Percentiles rank a stretch among this genome's conserved stretches.
Evolutionary conservation across 2,329 filamentous ascomycete genomes (phyloP).

Genomic region (Aspergillus floridensis): DNA sequence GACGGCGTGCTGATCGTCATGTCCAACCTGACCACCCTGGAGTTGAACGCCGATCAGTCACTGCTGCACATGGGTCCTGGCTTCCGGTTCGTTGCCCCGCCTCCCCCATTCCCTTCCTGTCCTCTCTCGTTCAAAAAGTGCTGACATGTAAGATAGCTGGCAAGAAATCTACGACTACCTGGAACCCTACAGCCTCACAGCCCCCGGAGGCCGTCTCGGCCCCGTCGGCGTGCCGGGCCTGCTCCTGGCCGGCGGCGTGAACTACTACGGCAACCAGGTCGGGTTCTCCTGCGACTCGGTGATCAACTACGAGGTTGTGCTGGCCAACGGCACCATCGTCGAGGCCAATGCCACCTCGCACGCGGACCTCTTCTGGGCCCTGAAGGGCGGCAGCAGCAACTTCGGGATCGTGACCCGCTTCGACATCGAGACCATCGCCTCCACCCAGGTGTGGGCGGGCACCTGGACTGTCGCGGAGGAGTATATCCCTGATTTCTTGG

Average conservation of each 20-base stretch:
- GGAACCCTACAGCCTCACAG: constrained; percentile 20
- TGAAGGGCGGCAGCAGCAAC: constrained; percentile 46
- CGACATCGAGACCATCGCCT: constrained; percentile 34
- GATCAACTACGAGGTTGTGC: constrained; percentile 35
- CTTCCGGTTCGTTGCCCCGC: constrained; percentile 19
- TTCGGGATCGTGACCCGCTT: constrained; percentile 46
- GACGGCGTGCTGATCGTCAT: constrained; percentile 36
- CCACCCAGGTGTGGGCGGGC: constrained; percentile 36
- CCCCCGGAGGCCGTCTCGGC: constrained; percentile 28
- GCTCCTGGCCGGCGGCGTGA: constrained; percentile 29
- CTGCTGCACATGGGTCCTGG: constrained; percentile 30
- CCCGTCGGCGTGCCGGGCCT: constrained; percentile 31
- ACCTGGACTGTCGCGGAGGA: constrained; percentile 23
- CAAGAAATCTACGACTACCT: constrained; percentile 35
- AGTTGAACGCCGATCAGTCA: constrained; percentile 28
- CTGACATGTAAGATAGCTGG: constrained; percentile 23
- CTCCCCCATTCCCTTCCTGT: not conserved
- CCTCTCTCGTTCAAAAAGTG: not conserved
- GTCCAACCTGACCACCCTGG: constrained; percentile 28
- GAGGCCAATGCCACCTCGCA: constrained; percentile 32
- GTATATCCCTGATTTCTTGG: constrained; percentile 27
- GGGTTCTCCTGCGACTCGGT: constrained; percentile 31
- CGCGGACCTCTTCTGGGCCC: constrained; percentile 39
- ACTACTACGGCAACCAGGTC: constrained; percentile 30
- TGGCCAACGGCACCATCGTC: constrained; percentile 38